Conservation (phyloP, 495 filamentous ascomycete genomes). For the Xylaria bambusicola region DNA sequence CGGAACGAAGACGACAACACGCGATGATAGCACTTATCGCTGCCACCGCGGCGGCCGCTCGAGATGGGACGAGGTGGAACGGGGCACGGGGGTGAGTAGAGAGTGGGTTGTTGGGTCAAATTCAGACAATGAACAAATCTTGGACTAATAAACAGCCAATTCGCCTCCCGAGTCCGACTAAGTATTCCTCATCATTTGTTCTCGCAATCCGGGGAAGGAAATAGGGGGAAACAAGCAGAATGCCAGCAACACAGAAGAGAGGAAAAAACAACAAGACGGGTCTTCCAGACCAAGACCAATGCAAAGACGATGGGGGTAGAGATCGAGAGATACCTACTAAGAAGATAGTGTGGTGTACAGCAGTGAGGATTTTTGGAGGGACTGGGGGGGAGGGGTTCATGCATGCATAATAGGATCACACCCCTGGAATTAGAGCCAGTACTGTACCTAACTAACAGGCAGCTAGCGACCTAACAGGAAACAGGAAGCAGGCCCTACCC, state of each 20-base stretch:
- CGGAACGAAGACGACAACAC: slow-evolving; percentile 20
- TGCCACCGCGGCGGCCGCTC: slow-evolving; percentile 4
- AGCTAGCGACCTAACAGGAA: too few species aligned
- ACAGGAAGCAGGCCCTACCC: neutral
- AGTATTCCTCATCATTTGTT: neutral
- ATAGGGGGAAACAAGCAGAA: slow-evolving; percentile 21
- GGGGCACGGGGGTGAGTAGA: neutral
- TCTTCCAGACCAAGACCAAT: slow-evolving; percentile 12
- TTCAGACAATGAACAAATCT: slow-evolving; percentile 15
- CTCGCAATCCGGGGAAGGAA: slow-evolving; percentile 7
- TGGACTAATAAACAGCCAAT: slow-evolving; percentile 13
- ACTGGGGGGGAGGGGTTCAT: slow-evolving; percentile 22
- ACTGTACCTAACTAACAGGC: neutral
- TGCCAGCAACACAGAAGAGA: slow-evolving; percentile 17
- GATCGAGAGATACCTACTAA: too few species aligned
- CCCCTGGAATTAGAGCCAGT: slow-evolving; percentile 4
- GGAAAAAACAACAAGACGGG: slow-evolving; percentile 12
- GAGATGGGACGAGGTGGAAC: slow-evolving; percentile 17
- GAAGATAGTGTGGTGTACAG: neutral
- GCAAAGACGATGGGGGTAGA: slow-evolving; percentile 10
- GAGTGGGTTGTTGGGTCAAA: neutral
- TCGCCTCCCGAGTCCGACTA: slow-evolving; percentile 2
- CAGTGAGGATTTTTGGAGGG: neutral
- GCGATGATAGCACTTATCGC: neutral
- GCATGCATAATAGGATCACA: slow-evolving; percentile 17